Conservation (phyloP, 2,329 filamentous ascomycete species). For the Myotisia sp. region DNA sequence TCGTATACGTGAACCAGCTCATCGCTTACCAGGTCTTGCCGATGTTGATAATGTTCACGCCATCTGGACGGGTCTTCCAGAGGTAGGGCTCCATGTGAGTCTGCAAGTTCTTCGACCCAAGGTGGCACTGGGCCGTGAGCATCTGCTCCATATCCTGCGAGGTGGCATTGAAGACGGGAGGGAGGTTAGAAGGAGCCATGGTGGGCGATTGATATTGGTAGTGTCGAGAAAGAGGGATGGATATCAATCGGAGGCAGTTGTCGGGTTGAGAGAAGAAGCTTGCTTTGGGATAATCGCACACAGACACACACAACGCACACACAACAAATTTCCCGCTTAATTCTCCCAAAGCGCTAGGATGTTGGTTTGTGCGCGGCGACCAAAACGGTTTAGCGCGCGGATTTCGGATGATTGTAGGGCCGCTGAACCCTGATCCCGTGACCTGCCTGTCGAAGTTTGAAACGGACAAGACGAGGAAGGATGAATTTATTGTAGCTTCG, state of each 20-base stretch:
- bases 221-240: slow-evolving; percentile 21
- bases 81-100: slow-evolving; percentile 99
- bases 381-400: slow-evolving; percentile 12
- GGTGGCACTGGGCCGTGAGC: slow-evolving; percentile 88
- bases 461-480: background rate
- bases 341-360: slow-evolving; percentile 5
- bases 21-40: slow-evolving; percentile 91
- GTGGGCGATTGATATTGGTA: slow-evolving; percentile 46
- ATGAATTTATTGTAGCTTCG: too few species aligned
- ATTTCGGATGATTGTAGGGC: slow-evolving; percentile 1
- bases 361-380: slow-evolving; percentile 9
- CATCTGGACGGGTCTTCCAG: slow-evolving; percentile 98
- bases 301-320: background rate
- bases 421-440: background rate
- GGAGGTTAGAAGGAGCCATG: slow-evolving; percentile 92
- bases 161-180: slow-evolving; percentile 91
- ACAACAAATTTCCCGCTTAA: slow-evolving; percentile 8
- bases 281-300: slow-evolving; percentile 6
- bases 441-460: background rate
- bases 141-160: slow-evolving; percentile 99
- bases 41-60: slow-evolving; percentile 98
- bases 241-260: slow-evolving; percentile 35
- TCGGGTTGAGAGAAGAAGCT: slow-evolving; percentile 14
- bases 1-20: background rate
- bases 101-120: slow-evolving; percentile 98